Evolutionary conservation across 176 grass and related monocot genomes (phyloP).

Genomic region (Guadua angustifolia): DNA sequence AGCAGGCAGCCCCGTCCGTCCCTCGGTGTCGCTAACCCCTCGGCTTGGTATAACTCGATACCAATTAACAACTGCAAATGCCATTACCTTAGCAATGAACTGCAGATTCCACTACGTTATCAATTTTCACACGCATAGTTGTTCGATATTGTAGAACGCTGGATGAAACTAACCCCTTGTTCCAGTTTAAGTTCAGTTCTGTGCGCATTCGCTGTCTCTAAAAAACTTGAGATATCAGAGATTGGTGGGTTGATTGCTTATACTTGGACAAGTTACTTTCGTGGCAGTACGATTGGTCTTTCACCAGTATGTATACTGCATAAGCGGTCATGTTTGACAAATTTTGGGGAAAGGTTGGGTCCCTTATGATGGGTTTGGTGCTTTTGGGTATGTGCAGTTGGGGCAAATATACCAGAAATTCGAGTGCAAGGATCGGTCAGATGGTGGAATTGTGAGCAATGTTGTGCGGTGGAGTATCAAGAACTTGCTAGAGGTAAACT

Average conservation of each 20-base stretch:
- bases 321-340: slow-evolving; percentile 10
- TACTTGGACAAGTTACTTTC: slow-evolving; percentile 6
- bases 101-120: neutral
- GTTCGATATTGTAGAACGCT: neutral
- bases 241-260: neutral
- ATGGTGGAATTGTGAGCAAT: slow-evolving; percentile 76
- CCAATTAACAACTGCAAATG: neutral
- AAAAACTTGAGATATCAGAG: neutral
- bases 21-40: neutral
- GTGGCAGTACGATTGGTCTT: neutral
- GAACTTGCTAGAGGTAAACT: slow-evolving; percentile 79
- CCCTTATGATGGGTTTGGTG: slow-evolving; percentile 22
- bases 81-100: neutral
- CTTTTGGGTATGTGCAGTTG: slow-evolving; percentile 55
- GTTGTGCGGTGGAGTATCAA: slow-evolving; percentile 92
- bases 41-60: neutral
- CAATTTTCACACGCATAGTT: neutral
- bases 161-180: neutral
- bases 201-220: neutral
- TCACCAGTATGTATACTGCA: neutral
- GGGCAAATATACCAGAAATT: slow-evolving; percentile 98
- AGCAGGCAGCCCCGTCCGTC: slow-evolving; percentile 47
- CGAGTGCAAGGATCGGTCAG: slow-evolving; percentile 71
- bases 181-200: neutral
- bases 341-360: neutral